These are phyloP conservation scores for Solanum pennellii DNA, from an alignment of 257 asterid species.

Conservation along the genomic window DNA sequence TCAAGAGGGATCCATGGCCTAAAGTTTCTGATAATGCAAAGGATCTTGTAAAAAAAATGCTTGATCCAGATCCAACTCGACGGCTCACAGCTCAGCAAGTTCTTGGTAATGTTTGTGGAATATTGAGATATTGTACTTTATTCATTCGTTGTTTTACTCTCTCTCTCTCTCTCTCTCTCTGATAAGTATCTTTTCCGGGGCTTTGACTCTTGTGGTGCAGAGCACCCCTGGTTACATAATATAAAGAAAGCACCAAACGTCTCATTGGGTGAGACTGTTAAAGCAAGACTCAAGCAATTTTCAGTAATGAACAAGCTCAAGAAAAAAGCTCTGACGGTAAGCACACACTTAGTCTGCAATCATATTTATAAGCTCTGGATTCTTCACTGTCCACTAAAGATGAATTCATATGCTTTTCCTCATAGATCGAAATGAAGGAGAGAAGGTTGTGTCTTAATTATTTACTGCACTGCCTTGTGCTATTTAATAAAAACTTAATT, in stretches of 20 bases:
- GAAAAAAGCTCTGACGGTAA: conserved; percentile 56
- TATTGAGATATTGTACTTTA: not conserved
- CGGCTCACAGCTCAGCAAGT: conserved; percentile 63
- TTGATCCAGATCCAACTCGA: conserved; percentile 46
- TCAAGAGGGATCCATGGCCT: conserved; percentile 80
- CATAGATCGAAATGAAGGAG: not conserved
- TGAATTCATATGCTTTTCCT: not conserved
- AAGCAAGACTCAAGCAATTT: conserved; percentile 64
- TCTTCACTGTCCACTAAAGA: not conserved
- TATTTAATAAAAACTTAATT: not conserved
- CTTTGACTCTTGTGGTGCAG: conserved; percentile 11
- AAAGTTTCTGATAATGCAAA: conserved; percentile 63
- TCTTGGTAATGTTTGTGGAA: conserved; percentile 31
- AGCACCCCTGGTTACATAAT: conserved; percentile 66
- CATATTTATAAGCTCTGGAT: not conserved
- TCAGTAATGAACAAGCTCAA: conserved; percentile 65
- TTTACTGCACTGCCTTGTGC: not conserved
- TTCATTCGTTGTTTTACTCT: not conserved
- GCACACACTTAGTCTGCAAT: not conserved
- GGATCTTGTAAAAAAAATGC: conserved; percentile 83
- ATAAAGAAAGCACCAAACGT: conserved; percentile 58
- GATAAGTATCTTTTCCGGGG: not conserved
- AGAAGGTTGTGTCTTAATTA: not conserved
- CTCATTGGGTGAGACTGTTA: conserved; percentile 62
- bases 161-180: not conserved